A percentile compares a stretch with the other conserved stretches of the same genome.
These are phyloP conservation scores for Mycosphaerella sp. DNA, from an alignment of 2,329 filamentous ascomycete genomes.

Conservation along the genomic window DNA sequence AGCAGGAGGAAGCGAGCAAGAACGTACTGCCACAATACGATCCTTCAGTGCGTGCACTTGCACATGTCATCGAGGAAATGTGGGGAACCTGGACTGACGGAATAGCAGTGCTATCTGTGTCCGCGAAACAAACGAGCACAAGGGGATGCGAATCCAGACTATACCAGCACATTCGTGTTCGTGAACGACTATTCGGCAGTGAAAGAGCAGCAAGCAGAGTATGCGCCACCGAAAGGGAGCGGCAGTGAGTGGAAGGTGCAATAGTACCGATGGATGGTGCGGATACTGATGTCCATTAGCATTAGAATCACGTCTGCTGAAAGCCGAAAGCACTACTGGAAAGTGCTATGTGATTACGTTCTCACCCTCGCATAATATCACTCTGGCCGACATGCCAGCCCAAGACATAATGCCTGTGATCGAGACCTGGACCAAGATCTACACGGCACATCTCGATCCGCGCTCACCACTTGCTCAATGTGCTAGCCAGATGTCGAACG, in stretches of 20 bases:
- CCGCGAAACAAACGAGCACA: conserved; percentile 84
- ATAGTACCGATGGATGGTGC: neutral
- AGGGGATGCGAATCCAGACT: conserved; percentile 79
- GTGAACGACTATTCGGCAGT: conserved; percentile 98
- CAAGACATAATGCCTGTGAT: conserved; percentile 74
- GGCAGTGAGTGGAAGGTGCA: conserved; percentile 39
- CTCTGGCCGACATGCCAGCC: conserved; percentile 80
- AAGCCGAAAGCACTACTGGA: conserved; percentile 79
- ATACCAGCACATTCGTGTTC: conserved; percentile 83
- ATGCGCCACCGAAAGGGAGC: conserved; percentile 50
- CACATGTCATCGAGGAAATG: neutral
- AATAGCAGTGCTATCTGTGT: conserved; percentile 77
- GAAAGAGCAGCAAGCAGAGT: conserved; percentile 84
- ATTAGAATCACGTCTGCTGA: conserved; percentile 68
- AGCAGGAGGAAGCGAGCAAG: conserved; percentile 44
- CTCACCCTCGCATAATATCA: conserved; percentile 82
- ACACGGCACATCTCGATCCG: conserved; percentile 71
- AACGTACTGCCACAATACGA: conserved; percentile 69
- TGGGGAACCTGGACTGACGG: conserved; percentile 14
- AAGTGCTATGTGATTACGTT: conserved; percentile 98
- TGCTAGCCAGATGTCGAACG: conserved; percentile 38
- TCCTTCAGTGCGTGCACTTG: conserved; percentile 42
- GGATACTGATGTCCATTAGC: conserved; percentile 41
- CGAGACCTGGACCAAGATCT: conserved; percentile 86
- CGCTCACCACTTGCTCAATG: conserved; percentile 56